These are phyloP conservation scores for Linum usitatissimum DNA, from an alignment of 345 rosid genomes.

Conservation along the genomic window DNA sequence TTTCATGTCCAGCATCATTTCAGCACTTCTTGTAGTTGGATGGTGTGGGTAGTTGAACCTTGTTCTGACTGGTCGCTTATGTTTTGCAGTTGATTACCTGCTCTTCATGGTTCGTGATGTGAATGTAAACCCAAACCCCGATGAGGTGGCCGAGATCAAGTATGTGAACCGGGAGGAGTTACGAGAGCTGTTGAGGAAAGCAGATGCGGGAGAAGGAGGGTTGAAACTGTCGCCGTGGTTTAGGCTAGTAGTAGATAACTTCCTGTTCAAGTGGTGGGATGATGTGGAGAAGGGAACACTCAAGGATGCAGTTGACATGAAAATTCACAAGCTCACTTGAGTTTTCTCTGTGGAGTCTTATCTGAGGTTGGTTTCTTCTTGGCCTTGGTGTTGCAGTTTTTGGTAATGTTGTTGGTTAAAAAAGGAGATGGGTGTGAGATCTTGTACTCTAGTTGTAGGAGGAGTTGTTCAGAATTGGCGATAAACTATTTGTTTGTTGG, in stretches of 20 bases:
- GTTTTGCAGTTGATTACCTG: constrained; percentile 73
- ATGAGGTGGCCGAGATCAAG: constrained; percentile 72
- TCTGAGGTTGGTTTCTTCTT: constrained; percentile 2
- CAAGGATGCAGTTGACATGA: constrained; percentile 55
- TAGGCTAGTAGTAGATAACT: constrained; percentile 84
- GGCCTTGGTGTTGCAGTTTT: too few relatives aligned
- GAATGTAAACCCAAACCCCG: constrained; percentile 56
- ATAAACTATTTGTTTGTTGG: too few relatives aligned
- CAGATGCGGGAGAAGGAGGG: constrained; percentile 76
- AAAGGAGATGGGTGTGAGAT: too few relatives aligned
- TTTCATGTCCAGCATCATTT: too few relatives aligned
- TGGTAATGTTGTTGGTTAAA: too few relatives aligned
- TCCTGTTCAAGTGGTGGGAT: constrained; percentile 96
- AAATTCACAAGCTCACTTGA: constrained; percentile 61
- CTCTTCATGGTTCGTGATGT: constrained; percentile 82
- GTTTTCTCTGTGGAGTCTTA: constrained; percentile 2
- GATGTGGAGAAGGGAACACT: constrained; percentile 68
- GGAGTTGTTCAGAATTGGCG: too few relatives aligned
- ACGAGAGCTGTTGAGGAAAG: constrained; percentile 75
- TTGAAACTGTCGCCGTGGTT: constrained; percentile 92
- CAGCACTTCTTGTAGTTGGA: too few relatives aligned
- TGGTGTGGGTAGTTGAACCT: not conserved
- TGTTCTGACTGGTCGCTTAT: not conserved
- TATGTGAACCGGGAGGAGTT: constrained; percentile 72
- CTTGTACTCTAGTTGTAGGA: too few relatives aligned